Evolutionary conservation across 192 early-diverging fungal genomes (phyloP).

Genomic region (Podila clonocystis): DNA sequence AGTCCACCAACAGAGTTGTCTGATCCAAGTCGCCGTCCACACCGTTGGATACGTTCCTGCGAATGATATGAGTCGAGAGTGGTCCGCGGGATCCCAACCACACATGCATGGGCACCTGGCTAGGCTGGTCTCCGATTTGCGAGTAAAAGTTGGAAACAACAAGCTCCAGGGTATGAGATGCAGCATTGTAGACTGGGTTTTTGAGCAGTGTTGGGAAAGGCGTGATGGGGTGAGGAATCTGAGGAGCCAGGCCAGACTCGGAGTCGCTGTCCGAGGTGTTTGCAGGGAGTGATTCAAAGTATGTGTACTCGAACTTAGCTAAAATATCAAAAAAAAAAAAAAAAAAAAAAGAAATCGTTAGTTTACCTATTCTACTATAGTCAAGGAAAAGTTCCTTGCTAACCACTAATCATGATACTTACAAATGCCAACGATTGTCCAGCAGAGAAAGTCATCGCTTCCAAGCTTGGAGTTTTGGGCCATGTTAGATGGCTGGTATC

Average conservation of each 20-base stretch:
- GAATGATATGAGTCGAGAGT: slow-evolving; percentile 15
- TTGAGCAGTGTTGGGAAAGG: slow-evolving; percentile 33
- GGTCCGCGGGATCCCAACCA: slow-evolving; percentile 56
- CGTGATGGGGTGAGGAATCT: slow-evolving; percentile 11
- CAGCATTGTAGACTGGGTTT: slow-evolving; percentile 30
- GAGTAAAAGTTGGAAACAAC: slow-evolving; percentile 37
- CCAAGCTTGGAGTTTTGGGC: slow-evolving; percentile 31
- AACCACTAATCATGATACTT: slow-evolving; percentile 33
- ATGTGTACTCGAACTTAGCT: slow-evolving; percentile 46
- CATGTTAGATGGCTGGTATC: slow-evolving; percentile 33
- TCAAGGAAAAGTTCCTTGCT: not conserved
- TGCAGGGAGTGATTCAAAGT: slow-evolving; percentile 5
- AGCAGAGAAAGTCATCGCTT: slow-evolving; percentile 81
- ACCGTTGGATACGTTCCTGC: not conserved
- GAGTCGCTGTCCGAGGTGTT: not conserved
- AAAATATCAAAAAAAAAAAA: not conserved
- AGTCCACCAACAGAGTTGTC: slow-evolving; percentile 10
- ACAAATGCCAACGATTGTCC: slow-evolving; percentile 86
- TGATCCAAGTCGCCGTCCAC: not conserved
- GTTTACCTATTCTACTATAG: not conserved
- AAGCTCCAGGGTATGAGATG: slow-evolving; percentile 41
- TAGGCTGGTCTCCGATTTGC: slow-evolving; percentile 4
- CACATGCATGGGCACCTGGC: slow-evolving; percentile 28
- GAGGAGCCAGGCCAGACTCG: not conserved
- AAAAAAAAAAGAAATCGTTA: slow-evolving; percentile 3